Percentiles rank a stretch among this genome's conserved stretches.
These are phyloP conservation scores for Helianthus annuus DNA, from an alignment of 129 eudicot genomes.

Conservation along the genomic window HanXRQr2.0-SUNRISE NC_035436.2:108435839-108436338, in stretches of 20 bases:
- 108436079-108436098: constrained; percentile 84
- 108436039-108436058: constrained; percentile 21
- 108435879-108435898: neutral
- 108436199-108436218: constrained; percentile 55
- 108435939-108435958: constrained; percentile 92
- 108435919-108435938: constrained; percentile 93
- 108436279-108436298: neutral
- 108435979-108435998: constrained; percentile 95
- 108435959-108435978: constrained; percentile 87
- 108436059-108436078: constrained; percentile 76
- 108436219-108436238: constrained; percentile 98
- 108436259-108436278: constrained; percentile 84
- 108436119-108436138: constrained; percentile 90
- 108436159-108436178: constrained; percentile 19
- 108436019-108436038: constrained; percentile 2
- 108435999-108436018: constrained; percentile 75
- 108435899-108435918: constrained; percentile 12
- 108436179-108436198: constrained; percentile 6
- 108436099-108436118: constrained; percentile 95
- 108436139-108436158: constrained; percentile 89
- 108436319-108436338: constrained; percentile 4
- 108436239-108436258: constrained; percentile 92
- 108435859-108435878: neutral
- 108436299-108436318: neutral
- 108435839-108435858: constrained; percentile 90